These are phyloP conservation scores for Phaeotremella skinneri DNA, from an alignment of 768 basidiomycete genomes.

Conservation along the genomic window DNA sequence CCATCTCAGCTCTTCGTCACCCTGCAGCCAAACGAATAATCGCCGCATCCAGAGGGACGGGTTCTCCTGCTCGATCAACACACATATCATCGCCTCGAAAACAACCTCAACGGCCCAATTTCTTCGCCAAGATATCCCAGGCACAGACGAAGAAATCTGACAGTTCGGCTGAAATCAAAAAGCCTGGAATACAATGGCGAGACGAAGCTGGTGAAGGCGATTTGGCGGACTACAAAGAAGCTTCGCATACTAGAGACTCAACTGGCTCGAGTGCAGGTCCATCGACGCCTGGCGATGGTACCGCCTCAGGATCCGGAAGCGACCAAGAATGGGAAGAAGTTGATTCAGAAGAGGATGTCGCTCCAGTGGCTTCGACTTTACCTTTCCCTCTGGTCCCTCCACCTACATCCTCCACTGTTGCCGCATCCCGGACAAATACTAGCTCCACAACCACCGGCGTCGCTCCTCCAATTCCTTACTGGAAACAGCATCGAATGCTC, in stretches of 20 bases:
- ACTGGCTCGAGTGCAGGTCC: background rate
- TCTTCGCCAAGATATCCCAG: background rate
- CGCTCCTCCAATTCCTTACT: constrained; percentile 22
- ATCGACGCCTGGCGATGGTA: background rate
- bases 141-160: background rate
- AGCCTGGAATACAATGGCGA: constrained; percentile 13
- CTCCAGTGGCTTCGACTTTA: constrained; percentile 8
- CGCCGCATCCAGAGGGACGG: background rate
- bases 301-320: background rate
- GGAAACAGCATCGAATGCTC: constrained; percentile 30
- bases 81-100: background rate
- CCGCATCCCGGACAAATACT: constrained; percentile 2
- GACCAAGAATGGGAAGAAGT: constrained; percentile 14
- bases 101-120: background rate
- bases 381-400: constrained; percentile 6
- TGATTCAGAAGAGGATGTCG: constrained; percentile 6
- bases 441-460: background rate
- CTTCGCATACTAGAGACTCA: constrained; percentile 1
- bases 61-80: background rate
- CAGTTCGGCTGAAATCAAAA: background rate
- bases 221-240: constrained; percentile 1
- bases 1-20: background rate
- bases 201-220: constrained; percentile 16
- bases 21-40: background rate
- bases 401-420: background rate